Conservation (phyloP, 257 asterid species). For the Jasminum sambac region DNA sequence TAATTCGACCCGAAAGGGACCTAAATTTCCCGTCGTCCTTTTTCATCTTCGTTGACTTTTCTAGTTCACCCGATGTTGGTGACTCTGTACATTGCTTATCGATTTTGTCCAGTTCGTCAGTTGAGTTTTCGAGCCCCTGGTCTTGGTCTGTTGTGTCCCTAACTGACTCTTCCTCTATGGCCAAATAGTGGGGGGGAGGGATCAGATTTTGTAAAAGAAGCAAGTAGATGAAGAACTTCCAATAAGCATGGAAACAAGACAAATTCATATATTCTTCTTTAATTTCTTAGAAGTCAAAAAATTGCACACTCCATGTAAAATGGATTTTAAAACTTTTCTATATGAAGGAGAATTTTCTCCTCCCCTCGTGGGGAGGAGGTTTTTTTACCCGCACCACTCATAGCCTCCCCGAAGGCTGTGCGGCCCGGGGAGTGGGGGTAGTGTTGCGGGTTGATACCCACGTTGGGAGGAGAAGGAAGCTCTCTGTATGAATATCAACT, state of each 20-base stretch:
- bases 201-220: conserved; percentile 1
- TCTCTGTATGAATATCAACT: too few species aligned
- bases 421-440: too few species aligned
- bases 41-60: conserved; percentile 43
- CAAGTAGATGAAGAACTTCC: not conserved
- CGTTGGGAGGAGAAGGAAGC: too few species aligned
- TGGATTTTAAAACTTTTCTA: too few species aligned
- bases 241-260: not conserved
- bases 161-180: conserved; percentile 60
- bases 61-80: conserved; percentile 44
- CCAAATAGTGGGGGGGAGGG: too few species aligned
- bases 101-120: conserved; percentile 32
- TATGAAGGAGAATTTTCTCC: too few species aligned
- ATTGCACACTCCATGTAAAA: not conserved
- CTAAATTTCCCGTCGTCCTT: conserved; percentile 42
- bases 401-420: too few species aligned
- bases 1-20: conserved; percentile 43
- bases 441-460: too few species aligned
- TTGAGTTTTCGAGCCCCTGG: conserved; percentile 43
- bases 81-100: conserved; percentile 31
- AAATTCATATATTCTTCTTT: not conserved
- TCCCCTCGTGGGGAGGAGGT: too few species aligned
- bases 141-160: conserved; percentile 45
- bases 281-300: not conserved
- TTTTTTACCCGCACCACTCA: too few species aligned